Base-by-base conservation (phyloP, 805 yeast species). In the Sugiyamaella chiloensis region DNA sequence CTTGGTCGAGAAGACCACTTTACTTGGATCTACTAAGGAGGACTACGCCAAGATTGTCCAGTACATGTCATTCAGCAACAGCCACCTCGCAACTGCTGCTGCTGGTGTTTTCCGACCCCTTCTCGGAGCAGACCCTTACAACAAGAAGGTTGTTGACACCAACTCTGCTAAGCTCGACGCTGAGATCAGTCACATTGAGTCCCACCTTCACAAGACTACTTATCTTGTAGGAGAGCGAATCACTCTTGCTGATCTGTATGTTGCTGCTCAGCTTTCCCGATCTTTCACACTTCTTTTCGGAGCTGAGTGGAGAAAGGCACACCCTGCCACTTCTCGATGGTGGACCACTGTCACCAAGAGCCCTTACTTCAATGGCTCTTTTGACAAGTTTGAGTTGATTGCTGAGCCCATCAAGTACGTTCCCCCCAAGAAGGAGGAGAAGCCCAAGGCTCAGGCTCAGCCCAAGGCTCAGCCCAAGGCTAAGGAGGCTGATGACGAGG, bases 11-110 rank as follows among this genome's bases (percentile, higher is more conserved):
- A 50, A 67, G 46, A 71, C 64, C 50, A 61, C 68, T 47, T 74
- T 84, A 55, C 71, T 80, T 56, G 97, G 96, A 61, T 76, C 79
- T 66, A 74, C 74, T 66, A 68, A 77, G 55, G 69, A 71, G 56
- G 87, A 85, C 60, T 74, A 79, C 63, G 87, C 86, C 51, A 68
- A 68, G 60, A 73, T 88, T 60, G 66, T 89, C 58, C 81, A 74
- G 70, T 89, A 95, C 95, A 60, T 82, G 66, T 86, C 96, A 2
- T 71, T 86, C 58, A 74, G 81, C 66, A 87, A 84, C 75, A 60
- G 78, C 58, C 96, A 90, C 60, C 58, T 85, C 50, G 64, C 83
- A 56, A 60, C 71, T 40, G 60, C 68, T 49, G 58, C 74, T 44
- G 76, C 76, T 50, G 60, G 55, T 31, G 78, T 79, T 55, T 79